phyloP scores from a whole-genome alignment of 805 yeast species.

The Metschnikowia baotianmanensis region DNA sequence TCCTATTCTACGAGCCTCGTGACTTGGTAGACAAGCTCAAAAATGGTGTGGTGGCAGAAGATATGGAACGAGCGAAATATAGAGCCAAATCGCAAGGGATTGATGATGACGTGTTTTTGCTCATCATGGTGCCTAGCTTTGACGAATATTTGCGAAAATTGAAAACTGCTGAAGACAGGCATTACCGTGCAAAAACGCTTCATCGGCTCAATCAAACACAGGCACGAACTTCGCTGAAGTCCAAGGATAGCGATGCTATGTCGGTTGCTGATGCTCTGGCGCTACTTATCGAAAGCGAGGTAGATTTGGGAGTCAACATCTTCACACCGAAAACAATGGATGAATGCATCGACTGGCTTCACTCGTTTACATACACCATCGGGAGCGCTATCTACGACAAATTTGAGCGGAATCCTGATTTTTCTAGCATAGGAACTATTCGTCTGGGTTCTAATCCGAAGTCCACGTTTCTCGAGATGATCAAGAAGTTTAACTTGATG shows the following conservation, averaged over 20 bases:
- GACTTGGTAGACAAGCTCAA: conserved; percentile 34
- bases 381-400: conserved; percentile 50
- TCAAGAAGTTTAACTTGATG: conserved; percentile 58
- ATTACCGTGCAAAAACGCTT: conserved; percentile 31
- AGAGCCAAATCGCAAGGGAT: conserved; percentile 17
- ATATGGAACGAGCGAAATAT: conserved; percentile 9
- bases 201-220: conserved; percentile 12
- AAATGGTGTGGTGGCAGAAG: conserved; percentile 10
- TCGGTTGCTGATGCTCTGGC: conserved; percentile 37
- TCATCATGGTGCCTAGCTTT: conserved; percentile 49
- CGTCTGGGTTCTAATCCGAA: conserved; percentile 50
- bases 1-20: conserved; percentile 47
- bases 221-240: neutral
- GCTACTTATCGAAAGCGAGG: conserved; percentile 44
- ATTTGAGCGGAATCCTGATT: conserved; percentile 49
- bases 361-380: conserved; percentile 56
- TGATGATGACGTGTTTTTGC: conserved; percentile 27
- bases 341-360: conserved; percentile 53
- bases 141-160: conserved; percentile 47
- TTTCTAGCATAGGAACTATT: conserved; percentile 54
- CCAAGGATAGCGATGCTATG: conserved; percentile 8
- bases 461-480: conserved; percentile 47
- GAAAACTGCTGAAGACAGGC: conserved; percentile 44
- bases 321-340: conserved; percentile 47
- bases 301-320: conserved; percentile 46